A percentile compares a stretch with the other conserved stretches of the same genome.
phyloP scores from a whole-genome alignment of 805 yeast genomes.

The Schizosaccharomyces pombe region DNA sequence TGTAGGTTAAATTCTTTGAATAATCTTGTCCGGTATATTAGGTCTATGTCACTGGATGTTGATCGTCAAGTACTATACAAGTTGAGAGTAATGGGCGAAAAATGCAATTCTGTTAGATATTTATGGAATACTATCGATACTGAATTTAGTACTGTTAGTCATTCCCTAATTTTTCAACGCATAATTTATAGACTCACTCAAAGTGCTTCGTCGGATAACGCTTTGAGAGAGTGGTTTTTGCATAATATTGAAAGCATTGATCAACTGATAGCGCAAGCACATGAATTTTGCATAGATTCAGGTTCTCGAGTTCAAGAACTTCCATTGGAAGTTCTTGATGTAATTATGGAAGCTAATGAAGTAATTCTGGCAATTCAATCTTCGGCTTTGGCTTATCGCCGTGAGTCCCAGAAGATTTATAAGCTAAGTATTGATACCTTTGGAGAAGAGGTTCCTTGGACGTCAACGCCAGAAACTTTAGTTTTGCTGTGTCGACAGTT shows the following conservation, averaged over 20 bases:
- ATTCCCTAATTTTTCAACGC: not conserved
- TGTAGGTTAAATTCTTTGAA: not conserved
- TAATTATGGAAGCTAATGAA: not conserved
- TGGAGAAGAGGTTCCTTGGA: constrained; percentile 34
- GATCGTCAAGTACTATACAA: too few species aligned
- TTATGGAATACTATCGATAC: not conserved
- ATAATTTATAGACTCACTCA: not conserved
- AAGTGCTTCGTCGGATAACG: not conserved
- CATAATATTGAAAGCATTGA: not conserved
- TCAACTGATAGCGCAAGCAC: constrained; percentile 1
- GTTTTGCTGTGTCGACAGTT: not conserved
- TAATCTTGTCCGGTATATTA: not conserved
- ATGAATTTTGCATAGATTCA: not conserved
- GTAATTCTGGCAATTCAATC: not conserved
- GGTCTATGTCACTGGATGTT: not conserved
- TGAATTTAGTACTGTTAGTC: not conserved
- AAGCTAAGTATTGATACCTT: not conserved
- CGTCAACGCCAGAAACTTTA: constrained; percentile 82
- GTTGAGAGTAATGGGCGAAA: not conserved
- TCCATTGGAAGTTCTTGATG: not conserved
- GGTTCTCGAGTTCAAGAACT: not conserved
- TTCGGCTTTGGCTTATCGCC: not conserved
- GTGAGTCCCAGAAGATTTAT: not conserved
- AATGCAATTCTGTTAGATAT: not conserved
- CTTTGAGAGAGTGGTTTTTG: not conserved